A percentile compares a stretch with the other conserved stretches of the same genome.
Evolutionary conservation across 208 protist genomes (phyloP).

Genomic region (Herpetomonas muscarum): DNA sequence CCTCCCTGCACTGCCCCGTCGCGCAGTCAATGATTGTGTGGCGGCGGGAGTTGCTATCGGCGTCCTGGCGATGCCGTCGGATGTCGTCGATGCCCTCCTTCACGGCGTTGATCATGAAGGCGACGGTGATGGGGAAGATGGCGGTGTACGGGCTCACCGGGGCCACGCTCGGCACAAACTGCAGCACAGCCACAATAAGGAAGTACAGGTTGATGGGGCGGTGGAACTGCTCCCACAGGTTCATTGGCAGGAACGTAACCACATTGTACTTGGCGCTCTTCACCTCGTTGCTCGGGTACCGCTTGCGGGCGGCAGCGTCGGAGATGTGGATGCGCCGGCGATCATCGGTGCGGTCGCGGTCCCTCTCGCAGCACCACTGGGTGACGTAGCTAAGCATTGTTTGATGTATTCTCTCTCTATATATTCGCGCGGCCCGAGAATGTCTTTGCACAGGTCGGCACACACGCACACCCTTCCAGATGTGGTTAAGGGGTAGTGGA

Average conservation of each 20-base stretch:
- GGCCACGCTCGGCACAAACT: conserved; percentile 78
- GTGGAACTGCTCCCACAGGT: conserved; percentile 95
- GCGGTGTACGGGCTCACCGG: conserved; percentile 88
- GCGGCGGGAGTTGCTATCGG: conserved; percentile 46
- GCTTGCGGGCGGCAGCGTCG: conserved; percentile 11
- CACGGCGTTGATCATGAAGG: conserved; percentile 85
- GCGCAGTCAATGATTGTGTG: conserved; percentile 44
- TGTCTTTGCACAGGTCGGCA: conserved; percentile 1
- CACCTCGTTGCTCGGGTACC: conserved; percentile 79
- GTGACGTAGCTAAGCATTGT: background rate
- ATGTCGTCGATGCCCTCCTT: conserved; percentile 93
- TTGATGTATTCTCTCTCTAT: no score
- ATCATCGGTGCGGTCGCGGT: conserved; percentile 25
- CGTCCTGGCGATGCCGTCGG: conserved; percentile 61
- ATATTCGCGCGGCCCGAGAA: background rate
- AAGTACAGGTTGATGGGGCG: conserved; percentile 95
- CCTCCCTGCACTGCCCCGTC: conserved; percentile 28
- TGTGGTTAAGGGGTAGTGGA: no score
- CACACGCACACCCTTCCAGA: no score
- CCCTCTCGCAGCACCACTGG: conserved; percentile 13
- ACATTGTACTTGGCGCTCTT: conserved; percentile 93
- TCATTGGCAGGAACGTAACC: conserved; percentile 93
- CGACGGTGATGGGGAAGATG: conserved; percentile 87
- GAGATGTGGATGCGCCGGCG: conserved; percentile 28
- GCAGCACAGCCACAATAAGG: conserved; percentile 84